Evolutionary conservation across 345 rosid species (phyloP).

Genomic region (Eucalyptus pauciflora): DNA sequence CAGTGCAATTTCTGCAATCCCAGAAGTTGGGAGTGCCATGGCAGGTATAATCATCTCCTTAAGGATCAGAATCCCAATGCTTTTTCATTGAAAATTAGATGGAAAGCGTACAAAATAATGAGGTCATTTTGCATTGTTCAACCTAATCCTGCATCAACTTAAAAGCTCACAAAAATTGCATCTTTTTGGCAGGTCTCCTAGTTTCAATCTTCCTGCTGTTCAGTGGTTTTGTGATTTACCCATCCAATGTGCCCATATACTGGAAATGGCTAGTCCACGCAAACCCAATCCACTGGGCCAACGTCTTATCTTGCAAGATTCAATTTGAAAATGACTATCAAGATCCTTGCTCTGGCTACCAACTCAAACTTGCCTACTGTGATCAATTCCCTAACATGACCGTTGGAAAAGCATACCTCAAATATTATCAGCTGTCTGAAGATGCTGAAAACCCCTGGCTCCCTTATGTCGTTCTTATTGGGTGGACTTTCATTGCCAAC

Average conservation of each 20-base stretch:
- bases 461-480: constrained; percentile 6
- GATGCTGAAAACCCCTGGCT: constrained; percentile 8
- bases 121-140: background rate
- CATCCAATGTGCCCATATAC: constrained; percentile 9
- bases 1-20: constrained; percentile 16
- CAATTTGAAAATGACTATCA: constrained; percentile 3
- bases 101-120: background rate
- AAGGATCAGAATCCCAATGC: background rate
- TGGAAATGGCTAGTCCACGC: constrained; percentile 16
- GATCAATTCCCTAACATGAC: constrained; percentile 14
- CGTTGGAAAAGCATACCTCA: constrained; percentile 13
- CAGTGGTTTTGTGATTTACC: constrained; percentile 14
- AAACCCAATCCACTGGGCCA: constrained; percentile 19
- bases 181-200: constrained; percentile 3
- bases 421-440: constrained; percentile 7
- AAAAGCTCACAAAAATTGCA: background rate
- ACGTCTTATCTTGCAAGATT: constrained; percentile 10
- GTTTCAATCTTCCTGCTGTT: constrained; percentile 18
- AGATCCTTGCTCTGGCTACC: constrained; percentile 7
- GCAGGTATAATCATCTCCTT: constrained; percentile 10
- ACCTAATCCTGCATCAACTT: background rate
- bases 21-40: constrained; percentile 19
- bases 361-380: constrained; percentile 8
- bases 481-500: constrained; percentile 8
- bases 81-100: background rate